Evolutionary conservation across 140 eudicot genomes (phyloP).

Genomic region (Artemisia princeps): DNA sequence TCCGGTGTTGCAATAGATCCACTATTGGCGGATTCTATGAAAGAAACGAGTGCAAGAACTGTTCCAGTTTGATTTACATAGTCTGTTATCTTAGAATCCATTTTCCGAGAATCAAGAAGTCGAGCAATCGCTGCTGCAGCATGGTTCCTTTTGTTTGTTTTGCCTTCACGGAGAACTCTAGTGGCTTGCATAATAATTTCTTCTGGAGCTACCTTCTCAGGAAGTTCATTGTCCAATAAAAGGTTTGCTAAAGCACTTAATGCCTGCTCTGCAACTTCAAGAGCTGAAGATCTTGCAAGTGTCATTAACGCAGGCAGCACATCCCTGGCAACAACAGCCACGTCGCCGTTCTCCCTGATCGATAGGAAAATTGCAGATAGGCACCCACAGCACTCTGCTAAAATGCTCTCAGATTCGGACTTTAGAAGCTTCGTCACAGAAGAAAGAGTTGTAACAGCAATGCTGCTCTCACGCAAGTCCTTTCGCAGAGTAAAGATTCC

Average conservation of each 20-base stretch:
- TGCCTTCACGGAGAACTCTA: constrained; percentile 73
- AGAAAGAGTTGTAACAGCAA: constrained; percentile 61
- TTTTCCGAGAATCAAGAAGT: constrained; percentile 55
- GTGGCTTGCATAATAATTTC: constrained; percentile 73
- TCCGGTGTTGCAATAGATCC: constrained; percentile 60
- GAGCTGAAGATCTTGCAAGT: constrained; percentile 60
- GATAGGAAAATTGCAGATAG: constrained; percentile 86
- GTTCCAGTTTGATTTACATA: constrained; percentile 78
- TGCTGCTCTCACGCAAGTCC: constrained; percentile 88
- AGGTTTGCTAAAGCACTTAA: constrained; percentile 74
- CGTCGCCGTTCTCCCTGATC: constrained; percentile 64
- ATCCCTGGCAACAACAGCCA: constrained; percentile 72
- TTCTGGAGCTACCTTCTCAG: constrained; percentile 59
- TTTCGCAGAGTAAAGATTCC: constrained; percentile 77
- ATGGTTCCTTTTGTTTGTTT: constrained; percentile 55
- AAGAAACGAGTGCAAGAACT: constrained; percentile 79
- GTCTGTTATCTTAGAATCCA: constrained; percentile 55
- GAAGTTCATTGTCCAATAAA: constrained; percentile 66
- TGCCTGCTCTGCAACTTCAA: constrained; percentile 91
- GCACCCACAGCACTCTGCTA: constrained; percentile 70
- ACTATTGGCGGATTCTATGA: constrained; percentile 54
- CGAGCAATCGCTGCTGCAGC: constrained; percentile 96
- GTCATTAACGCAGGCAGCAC: constrained; percentile 51
- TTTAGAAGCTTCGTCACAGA: constrained; percentile 63
- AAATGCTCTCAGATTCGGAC: constrained; percentile 64